Conservation (phyloP, 305 asterid genomes). For the Fraxinus paxiana region DNA sequence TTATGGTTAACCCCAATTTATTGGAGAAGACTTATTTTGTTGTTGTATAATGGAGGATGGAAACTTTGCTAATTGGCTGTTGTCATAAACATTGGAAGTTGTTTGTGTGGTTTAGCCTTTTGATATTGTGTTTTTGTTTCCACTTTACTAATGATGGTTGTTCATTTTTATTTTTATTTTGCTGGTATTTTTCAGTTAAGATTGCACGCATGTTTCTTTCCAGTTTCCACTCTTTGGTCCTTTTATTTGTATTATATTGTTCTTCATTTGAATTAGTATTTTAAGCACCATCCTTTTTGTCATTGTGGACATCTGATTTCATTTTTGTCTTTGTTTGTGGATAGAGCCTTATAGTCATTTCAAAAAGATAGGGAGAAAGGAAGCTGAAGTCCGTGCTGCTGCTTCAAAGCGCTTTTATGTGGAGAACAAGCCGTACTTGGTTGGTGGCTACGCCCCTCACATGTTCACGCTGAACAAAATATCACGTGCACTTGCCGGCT, state of each 20-base stretch:
- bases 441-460: conserved; percentile 77
- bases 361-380: conserved; percentile 67
- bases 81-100: background rate
- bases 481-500: conserved; percentile 38
- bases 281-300: conserved; percentile 7
- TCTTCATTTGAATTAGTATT: conserved; percentile 9
- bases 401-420: conserved; percentile 83
- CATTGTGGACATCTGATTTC: conserved; percentile 29
- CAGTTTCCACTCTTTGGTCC: background rate
- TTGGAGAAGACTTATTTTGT: background rate
- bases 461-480: conserved; percentile 42
- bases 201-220: background rate
- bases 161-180: background rate
- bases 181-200: background rate
- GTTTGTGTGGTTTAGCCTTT: conserved; percentile 9
- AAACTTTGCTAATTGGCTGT: background rate
- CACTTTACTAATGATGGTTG: conserved; percentile 3
- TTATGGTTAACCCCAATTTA: background rate
- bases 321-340: conserved; percentile 17
- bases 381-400: conserved; percentile 67
- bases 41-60: background rate
- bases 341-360: conserved; percentile 64
- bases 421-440: conserved; percentile 80
- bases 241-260: conserved; percentile 4
- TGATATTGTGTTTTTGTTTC: background rate